These are phyloP conservation scores for Mallotus nudiflorus DNA, from an alignment of 345 rosid genomes.

Conservation along the genomic window DNA sequence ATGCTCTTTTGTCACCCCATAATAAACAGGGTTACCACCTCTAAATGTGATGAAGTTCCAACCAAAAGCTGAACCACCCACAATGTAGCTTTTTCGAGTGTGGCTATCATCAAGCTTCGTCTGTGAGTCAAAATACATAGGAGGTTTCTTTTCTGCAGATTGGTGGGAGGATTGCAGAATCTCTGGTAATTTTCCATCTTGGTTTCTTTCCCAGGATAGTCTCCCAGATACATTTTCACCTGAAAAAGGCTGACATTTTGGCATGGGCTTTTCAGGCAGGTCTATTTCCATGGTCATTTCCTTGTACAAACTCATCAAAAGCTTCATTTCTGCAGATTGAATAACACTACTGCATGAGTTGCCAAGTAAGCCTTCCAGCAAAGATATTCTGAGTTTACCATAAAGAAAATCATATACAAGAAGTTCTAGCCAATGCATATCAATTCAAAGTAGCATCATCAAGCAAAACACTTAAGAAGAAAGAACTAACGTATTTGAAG, in stretches of 20 bases:
- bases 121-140: not conserved
- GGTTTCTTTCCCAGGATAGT: not conserved
- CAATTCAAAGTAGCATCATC: not conserved
- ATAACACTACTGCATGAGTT: not conserved
- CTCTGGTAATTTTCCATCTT: not conserved
- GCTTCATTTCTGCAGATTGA: conserved; percentile 30
- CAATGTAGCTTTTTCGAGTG: conserved; percentile 23
- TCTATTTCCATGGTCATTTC: conserved; percentile 23
- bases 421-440: not conserved
- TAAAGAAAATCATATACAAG: not conserved
- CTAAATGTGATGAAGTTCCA: conserved; percentile 36
- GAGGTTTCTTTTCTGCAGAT: conserved; percentile 14
- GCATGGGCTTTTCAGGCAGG: not conserved
- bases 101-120: not conserved
- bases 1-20: conserved; percentile 27
- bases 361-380: not conserved
- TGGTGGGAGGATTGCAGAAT: not conserved
- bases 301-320: conserved; percentile 20
- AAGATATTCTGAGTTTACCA: not conserved
- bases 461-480: not conserved
- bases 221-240: conserved; percentile 11
- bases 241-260: not conserved
- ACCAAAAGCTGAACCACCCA: conserved; percentile 31
- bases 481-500: conserved; percentile 21
- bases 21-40: conserved; percentile 27